Conservation (phyloP, 2,329 filamentous ascomycete genomes). For the Trichoderma koningii region DNA sequence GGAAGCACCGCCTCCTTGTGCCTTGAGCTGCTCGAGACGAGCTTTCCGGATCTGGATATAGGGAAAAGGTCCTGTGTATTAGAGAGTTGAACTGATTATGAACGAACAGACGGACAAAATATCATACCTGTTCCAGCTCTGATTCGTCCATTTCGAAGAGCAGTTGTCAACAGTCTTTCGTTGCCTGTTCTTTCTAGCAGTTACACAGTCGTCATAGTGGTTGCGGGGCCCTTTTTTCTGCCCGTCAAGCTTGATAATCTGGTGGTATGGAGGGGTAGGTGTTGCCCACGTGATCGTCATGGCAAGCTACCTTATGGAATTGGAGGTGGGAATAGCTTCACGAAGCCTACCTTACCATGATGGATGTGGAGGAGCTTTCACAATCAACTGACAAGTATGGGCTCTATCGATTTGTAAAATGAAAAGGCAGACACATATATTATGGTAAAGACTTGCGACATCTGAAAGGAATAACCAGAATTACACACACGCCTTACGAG, state of each 20-base stretch:
- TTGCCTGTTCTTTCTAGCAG: too few relatives aligned
- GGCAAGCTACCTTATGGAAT: neutral
- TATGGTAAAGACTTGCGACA: too few relatives aligned
- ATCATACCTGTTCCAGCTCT: constrained; percentile 39
- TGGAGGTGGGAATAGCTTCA: neutral
- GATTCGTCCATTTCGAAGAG: constrained; percentile 46
- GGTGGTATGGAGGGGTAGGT: too few relatives aligned
- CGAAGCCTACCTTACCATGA: neutral
- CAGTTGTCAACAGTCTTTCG: too few relatives aligned
- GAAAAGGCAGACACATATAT: too few relatives aligned
- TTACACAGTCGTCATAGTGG: too few relatives aligned
- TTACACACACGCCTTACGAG: too few relatives aligned
- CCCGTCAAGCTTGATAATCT: too few relatives aligned
- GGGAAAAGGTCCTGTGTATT: neutral
- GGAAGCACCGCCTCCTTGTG: constrained; percentile 60
- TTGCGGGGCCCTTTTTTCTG: too few relatives aligned
- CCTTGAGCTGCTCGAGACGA: constrained; percentile 89
- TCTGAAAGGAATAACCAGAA: too few relatives aligned
- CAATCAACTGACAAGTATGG: neutral
- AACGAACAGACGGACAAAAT: neutral
- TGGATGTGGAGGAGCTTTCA: neutral
- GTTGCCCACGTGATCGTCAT: too few relatives aligned
- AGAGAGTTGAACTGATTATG: neutral
- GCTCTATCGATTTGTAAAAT: too few relatives aligned
- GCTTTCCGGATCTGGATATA: constrained; percentile 76